These are phyloP conservation scores for Globisporangium takayamanum DNA, from an alignment of 352 stramenopile species.

Conservation along the genomic window DNA sequence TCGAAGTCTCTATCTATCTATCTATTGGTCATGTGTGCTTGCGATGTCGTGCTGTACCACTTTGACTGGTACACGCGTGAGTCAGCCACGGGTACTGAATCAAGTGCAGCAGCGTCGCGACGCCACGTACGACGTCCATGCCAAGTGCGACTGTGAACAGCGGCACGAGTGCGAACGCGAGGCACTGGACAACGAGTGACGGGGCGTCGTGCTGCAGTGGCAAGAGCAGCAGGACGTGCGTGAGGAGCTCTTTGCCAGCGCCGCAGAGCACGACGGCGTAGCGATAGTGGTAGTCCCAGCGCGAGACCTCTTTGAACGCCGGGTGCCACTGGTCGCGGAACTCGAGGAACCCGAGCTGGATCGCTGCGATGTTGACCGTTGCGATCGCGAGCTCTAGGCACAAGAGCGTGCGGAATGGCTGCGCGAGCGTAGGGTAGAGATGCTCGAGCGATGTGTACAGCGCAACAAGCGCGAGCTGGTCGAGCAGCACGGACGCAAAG, in stretches of 20 bases:
- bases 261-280: slow-evolving; percentile 38
- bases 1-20: slow-evolving; percentile 1
- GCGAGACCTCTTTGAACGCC: slow-evolving; percentile 51
- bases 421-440: slow-evolving; percentile 38
- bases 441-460: slow-evolving; percentile 51
- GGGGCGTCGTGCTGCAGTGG: slow-evolving; percentile 23
- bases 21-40: not conserved
- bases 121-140: slow-evolving; percentile 45
- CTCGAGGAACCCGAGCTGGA: slow-evolving; percentile 56
- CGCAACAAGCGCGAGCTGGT: slow-evolving; percentile 51
- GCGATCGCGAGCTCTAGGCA: slow-evolving; percentile 50
- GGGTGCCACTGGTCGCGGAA: slow-evolving; percentile 53
- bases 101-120: slow-evolving; percentile 49
- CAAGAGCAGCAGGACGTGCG: slow-evolving; percentile 55
- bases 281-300: slow-evolving; percentile 43
- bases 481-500: slow-evolving; percentile 60
- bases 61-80: not conserved
- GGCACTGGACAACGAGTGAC: slow-evolving; percentile 21
- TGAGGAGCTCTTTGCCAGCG: slow-evolving; percentile 51
- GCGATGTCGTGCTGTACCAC: not conserved
- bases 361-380: slow-evolving; percentile 41
- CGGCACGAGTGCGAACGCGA: slow-evolving; percentile 49
- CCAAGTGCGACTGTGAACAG: slow-evolving; percentile 49
- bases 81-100: slow-evolving; percentile 31
- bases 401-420: slow-evolving; percentile 40